Percentiles rank a stretch among this genome's conserved stretches.
These are phyloP conservation scores for Ceratobasidium sp. DNA, from an alignment of 1,284 basidiomycete species.

Conservation along the genomic window DNA sequence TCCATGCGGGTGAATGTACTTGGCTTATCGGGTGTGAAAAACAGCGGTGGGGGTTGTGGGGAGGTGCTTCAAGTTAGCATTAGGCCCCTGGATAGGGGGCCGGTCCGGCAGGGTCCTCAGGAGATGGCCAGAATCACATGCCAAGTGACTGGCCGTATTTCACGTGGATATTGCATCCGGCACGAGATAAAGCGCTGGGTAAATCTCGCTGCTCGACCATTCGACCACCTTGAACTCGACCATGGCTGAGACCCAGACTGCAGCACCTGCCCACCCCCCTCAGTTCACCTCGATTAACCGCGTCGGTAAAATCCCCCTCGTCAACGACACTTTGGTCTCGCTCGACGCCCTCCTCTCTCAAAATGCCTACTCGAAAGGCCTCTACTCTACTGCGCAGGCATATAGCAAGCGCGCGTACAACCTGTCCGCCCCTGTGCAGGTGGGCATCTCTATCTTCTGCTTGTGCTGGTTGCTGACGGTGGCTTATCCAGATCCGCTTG, in stretches of 20 bases:
- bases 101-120: slow-evolving; percentile 2
- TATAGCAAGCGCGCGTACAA: slow-evolving; percentile 70
- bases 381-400: slow-evolving; percentile 72
- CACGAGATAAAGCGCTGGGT: slow-evolving; percentile 9
- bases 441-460: slow-evolving; percentile 45
- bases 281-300: slow-evolving; percentile 72
- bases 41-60: slow-evolving; percentile 11
- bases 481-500: slow-evolving; percentile 58
- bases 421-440: slow-evolving; percentile 72
- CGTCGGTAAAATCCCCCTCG: slow-evolving; percentile 75
- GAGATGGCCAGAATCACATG: slow-evolving; percentile 27
- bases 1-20: background rate
- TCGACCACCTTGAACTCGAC: slow-evolving; percentile 11
- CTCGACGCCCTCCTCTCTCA: slow-evolving; percentile 69
- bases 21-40: slow-evolving; percentile 43
- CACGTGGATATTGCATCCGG: slow-evolving; percentile 19
- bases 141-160: background rate
- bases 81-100: background rate
- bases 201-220: background rate
- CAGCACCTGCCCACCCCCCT: slow-evolving; percentile 55
- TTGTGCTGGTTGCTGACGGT: background rate
- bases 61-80: slow-evolving; percentile 13
- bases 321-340: slow-evolving; percentile 70
- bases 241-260: slow-evolving; percentile 43
- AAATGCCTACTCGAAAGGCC: slow-evolving; percentile 70